Conservation (phyloP, 192 early-diverging fungal species). For the Coemansia sp. region DNA sequence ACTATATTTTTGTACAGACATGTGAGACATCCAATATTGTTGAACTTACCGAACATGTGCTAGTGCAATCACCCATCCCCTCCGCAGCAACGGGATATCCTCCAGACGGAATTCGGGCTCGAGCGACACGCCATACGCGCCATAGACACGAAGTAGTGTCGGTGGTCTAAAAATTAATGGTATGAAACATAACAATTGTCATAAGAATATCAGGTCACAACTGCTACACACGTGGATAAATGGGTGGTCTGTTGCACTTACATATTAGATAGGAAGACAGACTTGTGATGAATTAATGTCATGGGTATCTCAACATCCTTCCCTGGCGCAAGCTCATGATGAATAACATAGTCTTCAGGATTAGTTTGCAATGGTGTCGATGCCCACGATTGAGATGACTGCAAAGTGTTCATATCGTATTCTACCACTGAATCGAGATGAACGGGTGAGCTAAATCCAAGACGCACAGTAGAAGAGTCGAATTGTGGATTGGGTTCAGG, state of each 20-base stretch:
- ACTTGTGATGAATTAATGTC: conserved; percentile 61
- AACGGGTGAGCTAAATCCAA: conserved; percentile 61
- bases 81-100: conserved; percentile 70
- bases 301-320: conserved; percentile 60
- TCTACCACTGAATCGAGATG: conserved; percentile 66
- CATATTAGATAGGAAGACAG: conserved; percentile 11
- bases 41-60: conserved; percentile 65
- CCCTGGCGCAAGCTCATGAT: conserved; percentile 13
- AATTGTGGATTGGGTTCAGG: conserved; percentile 64
- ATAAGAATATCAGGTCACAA: background rate
- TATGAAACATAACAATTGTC: background rate
- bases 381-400: conserved; percentile 24
- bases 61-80: conserved; percentile 79
- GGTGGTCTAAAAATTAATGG: conserved; percentile 31
- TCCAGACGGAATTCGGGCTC: conserved; percentile 77
- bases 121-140: conserved; percentile 75
- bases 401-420: conserved; percentile 58
- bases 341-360: conserved; percentile 27
- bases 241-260: conserved; percentile 1
- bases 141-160: conserved; percentile 70
- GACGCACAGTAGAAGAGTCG: conserved; percentile 38
- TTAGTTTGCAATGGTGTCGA: conserved; percentile 37
- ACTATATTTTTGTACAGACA: background rate
- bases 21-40: background rate
- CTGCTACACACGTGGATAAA: background rate